Evolutionary conservation across 371 early-diverging fungal species (phyloP).

Genomic region (Mucor sp.): DNA sequence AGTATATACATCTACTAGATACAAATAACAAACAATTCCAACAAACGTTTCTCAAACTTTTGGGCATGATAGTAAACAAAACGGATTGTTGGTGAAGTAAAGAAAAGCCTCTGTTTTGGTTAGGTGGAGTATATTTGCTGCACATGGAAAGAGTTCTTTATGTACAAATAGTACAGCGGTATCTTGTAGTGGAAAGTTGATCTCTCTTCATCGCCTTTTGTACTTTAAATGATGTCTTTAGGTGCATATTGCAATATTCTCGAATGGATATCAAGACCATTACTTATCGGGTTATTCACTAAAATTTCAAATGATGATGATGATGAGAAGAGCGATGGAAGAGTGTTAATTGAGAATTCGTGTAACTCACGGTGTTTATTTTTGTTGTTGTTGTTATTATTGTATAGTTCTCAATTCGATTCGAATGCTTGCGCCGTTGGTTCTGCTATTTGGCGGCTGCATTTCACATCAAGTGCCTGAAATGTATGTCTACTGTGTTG

Average conservation of each 20-base stretch:
- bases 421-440: background rate
- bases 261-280: background rate
- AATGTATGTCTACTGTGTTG: background rate
- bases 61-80: constrained; percentile 7
- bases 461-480: background rate
- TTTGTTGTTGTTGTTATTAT: background rate
- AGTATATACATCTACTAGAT: background rate
- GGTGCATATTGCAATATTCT: background rate
- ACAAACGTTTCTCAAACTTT: background rate
- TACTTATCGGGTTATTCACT: background rate
- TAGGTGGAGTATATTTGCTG: background rate
- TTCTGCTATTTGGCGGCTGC: background rate
- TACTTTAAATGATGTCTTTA: background rate
- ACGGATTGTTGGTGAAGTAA: background rate
- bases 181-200: background rate
- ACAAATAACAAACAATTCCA: background rate
- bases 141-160: background rate
- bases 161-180: background rate
- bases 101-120: background rate
- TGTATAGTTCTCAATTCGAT: background rate
- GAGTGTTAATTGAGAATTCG: background rate
- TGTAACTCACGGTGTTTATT: background rate
- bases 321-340: background rate
- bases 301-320: background rate
- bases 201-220: background rate